Evolutionary conservation across 2,329 filamentous ascomycete species (phyloP), one percentile per base, ranked within the genome.

Genomic region (Xylariaceae sp.): DNA sequence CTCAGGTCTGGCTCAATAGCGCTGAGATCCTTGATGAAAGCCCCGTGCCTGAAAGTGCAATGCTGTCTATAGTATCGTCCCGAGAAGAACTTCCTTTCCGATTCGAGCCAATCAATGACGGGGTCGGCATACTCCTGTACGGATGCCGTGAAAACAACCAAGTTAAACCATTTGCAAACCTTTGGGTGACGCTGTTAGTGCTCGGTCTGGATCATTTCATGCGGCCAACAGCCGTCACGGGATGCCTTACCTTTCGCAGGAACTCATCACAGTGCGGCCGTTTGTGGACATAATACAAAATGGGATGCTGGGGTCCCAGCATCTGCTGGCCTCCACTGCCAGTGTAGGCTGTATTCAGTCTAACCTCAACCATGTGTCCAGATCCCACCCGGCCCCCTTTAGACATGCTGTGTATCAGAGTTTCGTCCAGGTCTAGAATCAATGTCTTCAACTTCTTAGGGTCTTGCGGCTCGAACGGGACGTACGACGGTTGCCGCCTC

Each of bases 81-180:
- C 24, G 85, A 85, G 65, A 98, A 98, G 68, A 88, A 97, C 66
- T 97, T 97, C 56, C 89, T 81, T 65, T 98, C 92, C 51, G 88
- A 82, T 66, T 98, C 92, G 44, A 98, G 75, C 88, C 89, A 97
- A 71, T 98, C 92, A 59, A 98, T 97, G 40, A 98, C 92, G 0
- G 92, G 92, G 62, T 98, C 92, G 41, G 92, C 92, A 57, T 98
- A 98, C 63, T 98, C 92, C 62, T 98, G 92, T 26, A 98, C 92
- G 14, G 88, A 95, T 3, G 92, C 92, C 8, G 92, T 98, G 63
- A 98, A 98, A 32, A 97, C 74, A 36, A 98, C 87, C 12, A 98
- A 71, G 60, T 96, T 97, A 67, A 94, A 98, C 92, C 92, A 98
- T 68, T 95, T 95, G 71, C 82, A 88, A 32, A 96, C 80, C 71